Evolutionary conservation across 768 basidiomycete species (phyloP), one percentile per base, ranked within the genome.

Genomic region (Leccinellum albellum): DNA sequence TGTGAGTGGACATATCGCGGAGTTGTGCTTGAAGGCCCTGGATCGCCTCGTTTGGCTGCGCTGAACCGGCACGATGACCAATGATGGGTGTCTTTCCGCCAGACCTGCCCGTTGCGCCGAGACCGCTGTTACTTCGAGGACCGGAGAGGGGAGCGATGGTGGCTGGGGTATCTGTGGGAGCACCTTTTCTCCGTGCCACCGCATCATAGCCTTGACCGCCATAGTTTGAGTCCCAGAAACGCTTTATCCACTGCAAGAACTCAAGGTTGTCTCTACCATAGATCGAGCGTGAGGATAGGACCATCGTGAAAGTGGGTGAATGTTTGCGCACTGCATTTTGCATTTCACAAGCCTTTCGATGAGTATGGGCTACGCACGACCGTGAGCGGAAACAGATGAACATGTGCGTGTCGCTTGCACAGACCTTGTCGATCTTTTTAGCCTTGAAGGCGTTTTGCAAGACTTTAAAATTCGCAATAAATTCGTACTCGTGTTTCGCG

Each of bases 401-500:
- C 17, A 51, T 15, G 28, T 8, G 46, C 21, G 61, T 31, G 21
- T 24, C 40, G 6, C 40, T 28, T 10, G 67, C 80, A 69, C 65
- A 82, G 26, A 67, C 94, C 87, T 95, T 98, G 74, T 98, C 95
- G 61, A 99, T 88, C 76, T 92, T 90, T 74, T 98, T 89, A 14
- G 80, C 70, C 70, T 94, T 93, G 87, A 99, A 98, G 40, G 82
- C 70, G 66, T 87, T 94, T 73, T 99, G 97, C 73, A 99, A 77
- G 69, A 98, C 82, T 74, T 98, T 98, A 82, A 85, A 98, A 77
- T 99, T 99, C 26, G 85, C 89, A 54, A 98, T 75, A 69, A 85
- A 98, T 73, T 98, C 96, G 76, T 97, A 98, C 70, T 97, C 92
- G 68, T 92, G 91, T 76, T 86, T 94, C 45, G 97, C 94, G 72